These are phyloP conservation scores for Rickenella mellea DNA, from an alignment of 768 basidiomycete species.

Conservation along the genomic window DNA sequence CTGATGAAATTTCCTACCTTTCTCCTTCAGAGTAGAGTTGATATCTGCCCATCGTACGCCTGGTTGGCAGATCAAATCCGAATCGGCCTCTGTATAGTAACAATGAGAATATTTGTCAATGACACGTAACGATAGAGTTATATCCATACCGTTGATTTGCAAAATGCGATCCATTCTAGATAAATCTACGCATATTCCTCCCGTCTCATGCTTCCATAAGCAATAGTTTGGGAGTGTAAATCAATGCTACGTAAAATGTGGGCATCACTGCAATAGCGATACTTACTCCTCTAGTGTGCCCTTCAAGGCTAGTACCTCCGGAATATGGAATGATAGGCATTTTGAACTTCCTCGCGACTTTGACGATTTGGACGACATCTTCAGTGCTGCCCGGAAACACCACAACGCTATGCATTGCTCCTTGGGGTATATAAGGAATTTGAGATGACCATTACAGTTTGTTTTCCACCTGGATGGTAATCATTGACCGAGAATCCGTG, in stretches of 20 bases:
- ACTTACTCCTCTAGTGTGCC: slow-evolving; percentile 70
- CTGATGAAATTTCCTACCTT: slow-evolving; percentile 28
- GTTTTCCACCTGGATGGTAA: slow-evolving; percentile 34
- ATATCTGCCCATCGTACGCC: slow-evolving; percentile 76
- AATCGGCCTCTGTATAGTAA: slow-evolving; percentile 46
- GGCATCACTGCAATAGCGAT: background rate
- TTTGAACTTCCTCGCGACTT: slow-evolving; percentile 61
- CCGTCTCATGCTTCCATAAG: slow-evolving; percentile 26
- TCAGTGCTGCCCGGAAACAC: slow-evolving; percentile 59
- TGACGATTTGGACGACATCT: slow-evolving; percentile 75
- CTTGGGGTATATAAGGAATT: background rate
- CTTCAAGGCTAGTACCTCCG: slow-evolving; percentile 83
- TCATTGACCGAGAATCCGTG: slow-evolving; percentile 50
- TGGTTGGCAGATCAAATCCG: slow-evolving; percentile 68
- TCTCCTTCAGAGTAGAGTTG: slow-evolving; percentile 55
- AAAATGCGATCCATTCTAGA: slow-evolving; percentile 60
- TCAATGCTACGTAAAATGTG: background rate
- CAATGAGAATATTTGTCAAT: slow-evolving; percentile 12
- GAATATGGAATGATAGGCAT: slow-evolving; percentile 77
- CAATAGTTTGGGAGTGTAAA: slow-evolving; percentile 1
- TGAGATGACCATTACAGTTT: background rate
- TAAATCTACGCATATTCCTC: slow-evolving; percentile 61
- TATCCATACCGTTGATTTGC: slow-evolving; percentile 38
- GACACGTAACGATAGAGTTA: background rate
- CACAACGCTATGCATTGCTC: slow-evolving; percentile 25